Conservation (phyloP, 148 eudicot genomes). For the Agrostemma githago region DNA sequence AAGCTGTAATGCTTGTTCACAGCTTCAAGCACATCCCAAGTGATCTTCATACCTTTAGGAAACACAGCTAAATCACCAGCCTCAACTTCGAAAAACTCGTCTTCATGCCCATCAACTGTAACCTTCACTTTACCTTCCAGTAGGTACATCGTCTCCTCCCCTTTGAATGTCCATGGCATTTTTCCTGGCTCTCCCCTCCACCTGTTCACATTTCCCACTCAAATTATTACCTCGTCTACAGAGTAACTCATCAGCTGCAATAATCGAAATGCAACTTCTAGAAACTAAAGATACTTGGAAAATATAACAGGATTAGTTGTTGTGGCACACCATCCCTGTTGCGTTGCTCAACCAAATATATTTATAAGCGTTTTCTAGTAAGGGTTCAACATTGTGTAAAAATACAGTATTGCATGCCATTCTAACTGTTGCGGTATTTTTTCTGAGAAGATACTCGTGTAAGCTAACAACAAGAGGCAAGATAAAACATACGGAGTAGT, state of each 20-base stretch:
- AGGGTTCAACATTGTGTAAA: neutral
- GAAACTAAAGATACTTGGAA: neutral
- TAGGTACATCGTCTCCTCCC: conserved; percentile 43
- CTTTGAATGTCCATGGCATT: conserved; percentile 42
- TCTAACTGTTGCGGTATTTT: neutral
- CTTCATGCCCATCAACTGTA: conserved; percentile 35
- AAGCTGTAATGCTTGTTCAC: conserved; percentile 35
- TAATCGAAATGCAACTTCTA: neutral
- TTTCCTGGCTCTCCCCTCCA: conserved; percentile 31
- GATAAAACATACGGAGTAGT: too few relatives aligned
- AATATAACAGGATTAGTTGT: neutral
- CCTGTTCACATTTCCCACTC: conserved; percentile 22
- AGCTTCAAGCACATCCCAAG: conserved; percentile 39
- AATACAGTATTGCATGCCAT: neutral
- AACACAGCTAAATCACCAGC: conserved; percentile 40
- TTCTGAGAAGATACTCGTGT: neutral
- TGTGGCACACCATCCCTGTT: neutral
- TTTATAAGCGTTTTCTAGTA: neutral
- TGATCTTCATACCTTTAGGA: conserved; percentile 43
- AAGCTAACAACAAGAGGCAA: neutral
- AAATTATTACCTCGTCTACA: neutral
- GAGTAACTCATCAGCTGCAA: neutral
- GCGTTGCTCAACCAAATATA: neutral
- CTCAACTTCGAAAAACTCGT: conserved; percentile 28
- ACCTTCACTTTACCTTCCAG: conserved; percentile 42